Conservation (phyloP, 208 protist genomes). For the Leishmania tropica region DNA sequence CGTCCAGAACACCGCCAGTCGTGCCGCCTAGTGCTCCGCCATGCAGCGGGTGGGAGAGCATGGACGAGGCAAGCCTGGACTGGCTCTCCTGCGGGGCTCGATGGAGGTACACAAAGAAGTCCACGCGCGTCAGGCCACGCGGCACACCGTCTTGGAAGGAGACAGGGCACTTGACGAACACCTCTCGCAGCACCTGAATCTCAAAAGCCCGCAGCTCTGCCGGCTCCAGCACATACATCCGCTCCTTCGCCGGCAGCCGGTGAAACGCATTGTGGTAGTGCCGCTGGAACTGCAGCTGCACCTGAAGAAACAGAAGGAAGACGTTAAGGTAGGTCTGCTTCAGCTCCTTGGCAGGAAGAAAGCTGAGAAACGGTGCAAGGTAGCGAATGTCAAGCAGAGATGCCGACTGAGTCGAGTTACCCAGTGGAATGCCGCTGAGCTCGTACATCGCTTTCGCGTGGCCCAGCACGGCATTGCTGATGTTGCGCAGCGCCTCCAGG, state of each 20-base stretch:
- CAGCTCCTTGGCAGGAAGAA: conserved; percentile 58
- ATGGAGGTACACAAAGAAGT: conserved; percentile 75
- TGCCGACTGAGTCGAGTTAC: conserved; percentile 8
- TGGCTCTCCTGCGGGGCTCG: conserved; percentile 48
- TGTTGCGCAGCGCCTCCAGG: conserved; percentile 33
- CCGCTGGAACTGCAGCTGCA: conserved; percentile 67
- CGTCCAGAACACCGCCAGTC: conserved; percentile 18
- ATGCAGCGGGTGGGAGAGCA: conserved; percentile 9
- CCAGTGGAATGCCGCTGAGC: conserved; percentile 46
- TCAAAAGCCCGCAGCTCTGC: conserved; percentile 56
- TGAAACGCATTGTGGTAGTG: conserved; percentile 33
- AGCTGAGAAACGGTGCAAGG: conserved; percentile 74
- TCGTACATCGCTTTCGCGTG: conserved; percentile 73
- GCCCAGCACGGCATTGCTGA: conserved; percentile 40
- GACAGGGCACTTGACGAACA: conserved; percentile 60
- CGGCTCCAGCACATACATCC: conserved; percentile 45
- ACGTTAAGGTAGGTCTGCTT: conserved; percentile 47
- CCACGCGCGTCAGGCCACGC: conserved; percentile 61
- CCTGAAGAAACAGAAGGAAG: conserved; percentile 76
- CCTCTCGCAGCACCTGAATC: conserved; percentile 48
- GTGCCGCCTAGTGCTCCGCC: not conserved
- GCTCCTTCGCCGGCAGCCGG: conserved; percentile 30
- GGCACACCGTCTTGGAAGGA: conserved; percentile 34
- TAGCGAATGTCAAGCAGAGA: conserved; percentile 69
- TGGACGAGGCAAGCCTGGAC: not conserved